Percentiles rank a stretch among this genome's conserved stretches.
Evolutionary conservation across 2,329 filamentous ascomycete genomes (phyloP).

Genomic region (Arachnopeziza araneosa): DNA sequence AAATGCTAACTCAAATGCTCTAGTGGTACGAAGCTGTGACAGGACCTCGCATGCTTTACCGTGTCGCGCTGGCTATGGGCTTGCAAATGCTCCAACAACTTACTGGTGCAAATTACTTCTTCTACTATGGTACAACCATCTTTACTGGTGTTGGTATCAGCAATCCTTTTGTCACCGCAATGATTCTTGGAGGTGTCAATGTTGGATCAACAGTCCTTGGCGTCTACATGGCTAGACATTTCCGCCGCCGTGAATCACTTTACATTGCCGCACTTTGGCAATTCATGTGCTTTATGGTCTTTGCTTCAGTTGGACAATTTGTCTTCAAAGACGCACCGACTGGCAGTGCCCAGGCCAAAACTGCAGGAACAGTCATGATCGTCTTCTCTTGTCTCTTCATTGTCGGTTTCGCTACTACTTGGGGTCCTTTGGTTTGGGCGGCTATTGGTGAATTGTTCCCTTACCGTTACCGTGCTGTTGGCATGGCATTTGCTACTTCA

Average conservation of each 20-base stretch:
- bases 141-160: slow-evolving; percentile 61
- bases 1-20: too few species aligned
- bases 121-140: slow-evolving; percentile 62
- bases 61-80: slow-evolving; percentile 56
- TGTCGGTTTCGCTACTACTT: slow-evolving; percentile 62
- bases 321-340: slow-evolving; percentile 38
- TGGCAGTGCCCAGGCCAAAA: slow-evolving; percentile 41
- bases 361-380: slow-evolving; percentile 64
- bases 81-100: slow-evolving; percentile 66
- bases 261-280: slow-evolving; percentile 63
- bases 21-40: slow-evolving; percentile 56
- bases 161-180: slow-evolving; percentile 61
- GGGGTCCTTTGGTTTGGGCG: slow-evolving; percentile 66
- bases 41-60: slow-evolving; percentile 54
- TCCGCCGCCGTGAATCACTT: slow-evolving; percentile 62
- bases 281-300: slow-evolving; percentile 61
- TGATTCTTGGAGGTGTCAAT: slow-evolving; percentile 65
- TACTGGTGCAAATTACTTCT: slow-evolving; percentile 58
- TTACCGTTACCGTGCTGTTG: slow-evolving; percentile 53
- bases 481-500: slow-evolving; percentile 55
- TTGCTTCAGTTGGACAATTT: slow-evolving; percentile 48
- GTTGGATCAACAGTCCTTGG: slow-evolving; percentile 50
- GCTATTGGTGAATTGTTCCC: slow-evolving; percentile 65
- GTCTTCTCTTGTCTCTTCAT: slow-evolving; percentile 72
- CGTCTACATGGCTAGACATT: slow-evolving; percentile 62